A percentile compares a stretch with the other conserved stretches of the same genome.
phyloP scores from a whole-genome alignment of 73 alveolate genomes.

The Paramecium caudatum region DNA sequence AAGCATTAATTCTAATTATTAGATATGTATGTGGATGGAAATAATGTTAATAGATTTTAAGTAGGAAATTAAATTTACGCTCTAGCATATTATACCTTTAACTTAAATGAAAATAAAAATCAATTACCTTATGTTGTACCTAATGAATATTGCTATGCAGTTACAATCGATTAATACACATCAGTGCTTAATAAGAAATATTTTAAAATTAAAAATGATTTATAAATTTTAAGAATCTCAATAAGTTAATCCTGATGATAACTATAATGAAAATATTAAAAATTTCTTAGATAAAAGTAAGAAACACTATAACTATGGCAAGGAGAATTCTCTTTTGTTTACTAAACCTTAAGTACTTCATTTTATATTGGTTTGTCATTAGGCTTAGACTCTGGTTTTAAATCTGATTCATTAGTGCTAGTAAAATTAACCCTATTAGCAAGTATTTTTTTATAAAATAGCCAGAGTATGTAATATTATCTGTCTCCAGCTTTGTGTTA shows the following conservation, averaged over 20 bases:
- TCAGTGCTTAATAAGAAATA: constrained; percentile 25
- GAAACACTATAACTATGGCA: constrained; percentile 22
- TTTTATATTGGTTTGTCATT: neutral
- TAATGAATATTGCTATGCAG: constrained; percentile 31
- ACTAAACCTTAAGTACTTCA: neutral
- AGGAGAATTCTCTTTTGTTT: neutral
- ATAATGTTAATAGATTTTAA: constrained; percentile 7
- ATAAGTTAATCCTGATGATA: constrained; percentile 9
- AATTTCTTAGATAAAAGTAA: constrained; percentile 35
- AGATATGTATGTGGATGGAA: constrained; percentile 36
- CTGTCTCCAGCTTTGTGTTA: neutral
- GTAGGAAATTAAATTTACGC: constrained; percentile 40
- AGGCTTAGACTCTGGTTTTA: too few species aligned
- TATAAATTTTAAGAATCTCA: constrained; percentile 33
- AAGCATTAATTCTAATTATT: constrained; percentile 7
- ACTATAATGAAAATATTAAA: constrained; percentile 46
- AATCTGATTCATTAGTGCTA: neutral
- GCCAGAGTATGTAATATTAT: constrained; percentile 6
- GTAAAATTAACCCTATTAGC: constrained; percentile 19
- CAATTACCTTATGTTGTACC: neutral
- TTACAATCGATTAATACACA: constrained; percentile 14
- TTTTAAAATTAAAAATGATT: neutral
- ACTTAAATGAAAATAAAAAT: neutral
- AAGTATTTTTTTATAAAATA: constrained; percentile 62
- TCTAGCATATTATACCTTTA: constrained; percentile 42